A percentile compares a stretch with the other conserved stretches of the same genome.
These are phyloP conservation scores for Suillus variegatus DNA, from an alignment of 768 basidiomycete genomes.

Conservation along the genomic window DNA sequence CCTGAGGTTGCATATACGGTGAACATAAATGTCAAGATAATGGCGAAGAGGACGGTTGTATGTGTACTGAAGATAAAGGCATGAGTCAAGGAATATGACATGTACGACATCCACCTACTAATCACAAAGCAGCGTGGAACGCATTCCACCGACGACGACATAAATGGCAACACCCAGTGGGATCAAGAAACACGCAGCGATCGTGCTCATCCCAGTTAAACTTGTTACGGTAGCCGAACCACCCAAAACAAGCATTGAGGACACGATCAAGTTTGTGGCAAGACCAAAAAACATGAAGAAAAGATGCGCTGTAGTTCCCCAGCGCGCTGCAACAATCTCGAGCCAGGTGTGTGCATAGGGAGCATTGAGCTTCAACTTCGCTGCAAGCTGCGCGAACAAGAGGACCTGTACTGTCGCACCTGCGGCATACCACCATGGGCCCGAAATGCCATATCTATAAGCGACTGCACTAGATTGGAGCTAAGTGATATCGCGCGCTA, in stretches of 20 bases:
- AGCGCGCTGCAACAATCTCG: constrained; percentile 79
- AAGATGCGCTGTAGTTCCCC: constrained; percentile 79
- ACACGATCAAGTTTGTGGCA: constrained; percentile 89
- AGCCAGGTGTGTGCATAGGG: constrained; percentile 88
- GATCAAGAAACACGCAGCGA: constrained; percentile 90
- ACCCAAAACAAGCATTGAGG: constrained; percentile 78
- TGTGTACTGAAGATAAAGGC: constrained; percentile 58
- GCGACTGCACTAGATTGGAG: constrained; percentile 83
- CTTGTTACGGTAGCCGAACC: constrained; percentile 86
- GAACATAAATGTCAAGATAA: constrained; percentile 78
- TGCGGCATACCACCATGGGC: constrained; percentile 90
- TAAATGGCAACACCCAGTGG: constrained; percentile 88
- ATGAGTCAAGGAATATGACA: background rate
- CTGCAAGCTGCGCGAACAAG: constrained; percentile 89
- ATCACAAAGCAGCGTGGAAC: constrained; percentile 82
- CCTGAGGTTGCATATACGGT: constrained; percentile 79
- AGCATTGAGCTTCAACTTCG: constrained; percentile 90
- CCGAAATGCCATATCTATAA: constrained; percentile 83
- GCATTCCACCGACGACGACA: constrained; percentile 85
- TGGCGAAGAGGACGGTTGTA: constrained; percentile 82
- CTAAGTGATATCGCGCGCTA: constrained; percentile 30
- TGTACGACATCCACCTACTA: constrained; percentile 51
- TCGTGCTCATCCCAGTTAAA: constrained; percentile 87
- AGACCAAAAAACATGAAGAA: constrained; percentile 93
- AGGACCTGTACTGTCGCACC: constrained; percentile 89